Percentiles rank a stretch among this genome's conserved stretches.
These are phyloP conservation scores for Neofusicoccum umdonicola DNA, from an alignment of 2,329 filamentous ascomycete species.

Conservation along the genomic window DNA sequence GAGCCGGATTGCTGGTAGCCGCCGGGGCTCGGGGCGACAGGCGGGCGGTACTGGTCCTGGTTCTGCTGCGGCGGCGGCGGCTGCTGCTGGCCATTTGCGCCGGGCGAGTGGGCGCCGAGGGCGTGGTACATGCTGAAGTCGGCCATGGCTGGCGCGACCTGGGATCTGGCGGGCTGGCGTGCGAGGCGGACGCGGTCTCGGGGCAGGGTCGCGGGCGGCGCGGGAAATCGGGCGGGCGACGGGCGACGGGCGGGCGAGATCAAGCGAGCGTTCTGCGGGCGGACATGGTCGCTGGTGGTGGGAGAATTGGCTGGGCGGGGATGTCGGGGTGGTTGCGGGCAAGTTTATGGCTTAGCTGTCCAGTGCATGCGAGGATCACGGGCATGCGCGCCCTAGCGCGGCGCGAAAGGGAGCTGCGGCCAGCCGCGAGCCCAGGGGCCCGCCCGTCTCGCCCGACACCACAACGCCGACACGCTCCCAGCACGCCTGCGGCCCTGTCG, in stretches of 20 bases:
- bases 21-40: slow-evolving; percentile 43
- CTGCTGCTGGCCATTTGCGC: slow-evolving; percentile 26
- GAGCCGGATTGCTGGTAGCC: slow-evolving; percentile 45
- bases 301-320: neutral
- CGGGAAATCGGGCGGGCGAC: neutral
- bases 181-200: neutral
- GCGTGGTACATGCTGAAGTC: slow-evolving; percentile 39
- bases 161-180: neutral
- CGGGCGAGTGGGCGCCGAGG: slow-evolving; percentile 25
- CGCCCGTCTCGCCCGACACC: neutral
- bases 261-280: slow-evolving; percentile 5
- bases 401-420: slow-evolving; percentile 11
- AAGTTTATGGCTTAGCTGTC: slow-evolving; percentile 18
- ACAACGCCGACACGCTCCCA: too few species aligned
- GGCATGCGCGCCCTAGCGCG: slow-evolving; percentile 9
- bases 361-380: slow-evolving; percentile 10
- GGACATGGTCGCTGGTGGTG: neutral
- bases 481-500: too few species aligned
- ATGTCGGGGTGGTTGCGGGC: neutral
- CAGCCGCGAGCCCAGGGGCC: neutral
- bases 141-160: slow-evolving; percentile 14
- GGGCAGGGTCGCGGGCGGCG: neutral
- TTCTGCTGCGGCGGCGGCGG: slow-evolving; percentile 21
- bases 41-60: slow-evolving; percentile 37
- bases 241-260: neutral